Evolutionary conservation across 2,329 filamentous ascomycete species (phyloP).

Genomic region (Xylaria polymorpha): DNA sequence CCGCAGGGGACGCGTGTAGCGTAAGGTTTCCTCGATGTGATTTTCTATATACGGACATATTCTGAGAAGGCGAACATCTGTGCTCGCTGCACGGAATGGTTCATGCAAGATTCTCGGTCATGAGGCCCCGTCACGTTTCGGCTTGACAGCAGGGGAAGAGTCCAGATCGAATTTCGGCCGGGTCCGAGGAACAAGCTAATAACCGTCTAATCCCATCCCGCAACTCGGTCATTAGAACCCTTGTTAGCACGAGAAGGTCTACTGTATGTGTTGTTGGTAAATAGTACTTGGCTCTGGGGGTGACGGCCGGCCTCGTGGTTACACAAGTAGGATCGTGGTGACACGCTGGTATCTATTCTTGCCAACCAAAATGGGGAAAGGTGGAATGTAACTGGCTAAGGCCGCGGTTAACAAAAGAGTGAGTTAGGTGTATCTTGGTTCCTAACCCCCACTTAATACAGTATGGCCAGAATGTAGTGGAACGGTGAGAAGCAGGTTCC

Average conservation of each 20-base stretch:
- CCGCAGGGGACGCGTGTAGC: too few species aligned
- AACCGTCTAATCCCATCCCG: neutral
- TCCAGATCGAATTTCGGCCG: neutral
- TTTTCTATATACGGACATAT: neutral
- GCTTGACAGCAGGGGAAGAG: neutral
- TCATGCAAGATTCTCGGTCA: neutral
- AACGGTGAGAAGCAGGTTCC: slow-evolving; percentile 11
- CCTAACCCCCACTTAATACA: slow-evolving; percentile 2
- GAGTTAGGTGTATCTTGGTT: neutral
- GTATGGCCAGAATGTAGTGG: neutral
- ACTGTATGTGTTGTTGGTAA: neutral
- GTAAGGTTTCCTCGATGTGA: neutral
- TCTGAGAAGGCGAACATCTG: too few species aligned
- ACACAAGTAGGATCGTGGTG: neutral
- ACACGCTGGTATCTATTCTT: neutral
- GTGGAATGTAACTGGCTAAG: neutral
- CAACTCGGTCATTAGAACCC: neutral
- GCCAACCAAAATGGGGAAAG: neutral
- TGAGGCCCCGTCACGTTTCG: neutral
- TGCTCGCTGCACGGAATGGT: neutral
- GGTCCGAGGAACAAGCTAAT: neutral
- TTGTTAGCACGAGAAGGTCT: neutral
- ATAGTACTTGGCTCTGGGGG: neutral
- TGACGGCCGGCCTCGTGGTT: neutral
- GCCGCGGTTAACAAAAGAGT: neutral